Conservation (phyloP, 352 stramenopile genomes). For the Discostella stelligera region DNA sequence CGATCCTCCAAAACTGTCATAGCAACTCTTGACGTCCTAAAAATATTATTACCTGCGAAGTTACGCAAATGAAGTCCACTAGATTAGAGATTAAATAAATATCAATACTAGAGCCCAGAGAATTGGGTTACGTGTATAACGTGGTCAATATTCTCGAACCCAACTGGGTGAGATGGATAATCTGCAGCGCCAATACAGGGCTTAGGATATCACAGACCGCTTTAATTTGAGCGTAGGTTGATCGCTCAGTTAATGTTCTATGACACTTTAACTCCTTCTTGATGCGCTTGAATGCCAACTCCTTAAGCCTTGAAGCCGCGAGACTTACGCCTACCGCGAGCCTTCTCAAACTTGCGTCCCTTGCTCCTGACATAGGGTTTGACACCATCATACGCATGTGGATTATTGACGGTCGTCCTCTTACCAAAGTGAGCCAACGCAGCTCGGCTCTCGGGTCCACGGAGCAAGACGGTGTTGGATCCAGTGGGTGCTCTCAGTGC, state of each 20-base stretch:
- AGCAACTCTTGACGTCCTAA: too few species aligned
- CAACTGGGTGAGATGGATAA: conserved; percentile 40
- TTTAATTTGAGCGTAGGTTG: conserved; percentile 19
- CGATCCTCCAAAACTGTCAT: too few species aligned
- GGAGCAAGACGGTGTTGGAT: conserved; percentile 97
- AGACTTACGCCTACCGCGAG: conserved; percentile 97
- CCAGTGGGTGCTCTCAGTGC: conserved; percentile 96
- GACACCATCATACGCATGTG: conserved; percentile 97
- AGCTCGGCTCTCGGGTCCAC: conserved; percentile 95
- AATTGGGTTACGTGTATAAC: conserved; percentile 41
- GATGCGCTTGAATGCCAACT: conserved; percentile 11
- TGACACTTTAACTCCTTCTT: conserved; percentile 8
- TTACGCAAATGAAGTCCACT: too few species aligned
- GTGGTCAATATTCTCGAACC: conserved; percentile 39
- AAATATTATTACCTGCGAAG: too few species aligned
- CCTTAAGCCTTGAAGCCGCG: conserved; percentile 99
- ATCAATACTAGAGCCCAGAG: conserved; percentile 5
- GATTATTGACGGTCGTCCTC: conserved; percentile 92
- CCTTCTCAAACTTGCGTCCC: conserved; percentile 99
- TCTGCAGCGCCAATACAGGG: conserved; percentile 43
- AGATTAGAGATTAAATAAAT: too few species aligned
- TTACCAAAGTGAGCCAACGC: conserved; percentile 99
- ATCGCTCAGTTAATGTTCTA: conserved; percentile 24
- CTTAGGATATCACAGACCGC: conserved; percentile 56
- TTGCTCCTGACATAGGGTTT: conserved; percentile 99